Percentiles rank a stretch among this genome's conserved stretches.
Evolutionary conservation across 2,329 filamentous ascomycete genomes (phyloP).

Genomic region (Colletotrichum trifolii): DNA sequence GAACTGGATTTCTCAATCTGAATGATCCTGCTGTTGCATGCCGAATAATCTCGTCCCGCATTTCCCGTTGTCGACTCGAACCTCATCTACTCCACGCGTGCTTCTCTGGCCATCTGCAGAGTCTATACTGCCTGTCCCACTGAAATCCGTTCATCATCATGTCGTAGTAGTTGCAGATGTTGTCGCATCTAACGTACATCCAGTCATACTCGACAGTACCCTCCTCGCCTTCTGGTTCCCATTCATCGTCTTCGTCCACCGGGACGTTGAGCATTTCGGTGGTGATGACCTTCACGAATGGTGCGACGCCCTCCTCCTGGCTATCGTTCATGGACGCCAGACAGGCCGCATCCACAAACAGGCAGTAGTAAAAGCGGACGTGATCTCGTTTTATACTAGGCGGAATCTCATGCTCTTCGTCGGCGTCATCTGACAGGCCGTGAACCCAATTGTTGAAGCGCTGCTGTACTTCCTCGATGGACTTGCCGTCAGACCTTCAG

Average conservation of each 20-base stretch:
- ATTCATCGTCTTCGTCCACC: conserved; percentile 1
- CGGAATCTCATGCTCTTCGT: neutral
- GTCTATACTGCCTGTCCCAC: conserved; percentile 7
- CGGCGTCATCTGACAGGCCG: neutral
- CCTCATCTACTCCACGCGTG: neutral
- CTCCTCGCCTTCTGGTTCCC: neutral
- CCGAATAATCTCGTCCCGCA: too few species aligned
- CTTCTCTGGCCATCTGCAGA: neutral
- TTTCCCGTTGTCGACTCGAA: too few species aligned
- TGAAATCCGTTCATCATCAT: neutral
- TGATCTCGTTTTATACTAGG: neutral
- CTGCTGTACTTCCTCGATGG: neutral
- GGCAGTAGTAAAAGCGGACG: neutral
- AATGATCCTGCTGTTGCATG: too few species aligned
- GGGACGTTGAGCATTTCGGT: neutral
- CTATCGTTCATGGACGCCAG: neutral
- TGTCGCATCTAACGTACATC: neutral
- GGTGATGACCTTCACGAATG: neutral
- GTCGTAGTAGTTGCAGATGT: neutral
- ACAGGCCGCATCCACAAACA: neutral
- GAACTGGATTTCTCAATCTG: too few species aligned
- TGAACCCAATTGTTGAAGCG: neutral
- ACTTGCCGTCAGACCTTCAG: neutral
- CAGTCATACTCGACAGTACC: neutral
- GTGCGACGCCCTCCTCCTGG: neutral